A percentile compares a stretch with the other conserved stretches of the same genome.
Evolutionary conservation across 345 rosid genomes (phyloP).

Genomic region (Gossypium longicalyx): DNA sequence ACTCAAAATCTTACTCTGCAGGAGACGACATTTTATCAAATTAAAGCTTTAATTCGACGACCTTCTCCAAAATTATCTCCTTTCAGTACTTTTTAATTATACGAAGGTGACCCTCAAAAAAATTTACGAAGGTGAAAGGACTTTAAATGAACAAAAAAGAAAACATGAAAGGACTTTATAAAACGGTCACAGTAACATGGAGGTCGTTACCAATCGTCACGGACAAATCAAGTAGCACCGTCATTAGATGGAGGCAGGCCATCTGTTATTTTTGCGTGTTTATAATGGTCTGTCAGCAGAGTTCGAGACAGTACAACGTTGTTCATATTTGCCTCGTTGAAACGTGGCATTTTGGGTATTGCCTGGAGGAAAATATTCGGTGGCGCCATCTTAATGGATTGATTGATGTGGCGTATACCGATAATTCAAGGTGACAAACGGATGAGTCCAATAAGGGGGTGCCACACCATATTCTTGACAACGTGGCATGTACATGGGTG

Average conservation of each 20-base stretch:
- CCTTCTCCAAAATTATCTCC: neutral
- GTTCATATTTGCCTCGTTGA: neutral
- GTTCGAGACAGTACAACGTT: neutral
- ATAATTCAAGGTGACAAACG: neutral
- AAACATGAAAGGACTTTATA: no score
- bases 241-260: neutral
- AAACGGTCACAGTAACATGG: neutral
- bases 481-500: neutral
- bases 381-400: neutral
- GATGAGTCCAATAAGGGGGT: slow-evolving; percentile 1
- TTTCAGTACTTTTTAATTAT: neutral
- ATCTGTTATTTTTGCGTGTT: neutral
- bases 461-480: neutral
- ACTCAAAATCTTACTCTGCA: neutral
- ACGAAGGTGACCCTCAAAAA: neutral
- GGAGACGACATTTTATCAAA: slow-evolving; percentile 17
- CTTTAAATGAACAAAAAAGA: no score
- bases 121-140: no score
- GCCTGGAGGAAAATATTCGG: neutral
- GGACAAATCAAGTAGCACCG: neutral
- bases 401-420: neutral
- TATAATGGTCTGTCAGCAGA: neutral
- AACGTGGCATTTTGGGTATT: neutral
- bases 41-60: neutral
- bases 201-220: neutral